Conservation (phyloP, 768 basidiomycete species). For the Suillus weaverae region DNA sequence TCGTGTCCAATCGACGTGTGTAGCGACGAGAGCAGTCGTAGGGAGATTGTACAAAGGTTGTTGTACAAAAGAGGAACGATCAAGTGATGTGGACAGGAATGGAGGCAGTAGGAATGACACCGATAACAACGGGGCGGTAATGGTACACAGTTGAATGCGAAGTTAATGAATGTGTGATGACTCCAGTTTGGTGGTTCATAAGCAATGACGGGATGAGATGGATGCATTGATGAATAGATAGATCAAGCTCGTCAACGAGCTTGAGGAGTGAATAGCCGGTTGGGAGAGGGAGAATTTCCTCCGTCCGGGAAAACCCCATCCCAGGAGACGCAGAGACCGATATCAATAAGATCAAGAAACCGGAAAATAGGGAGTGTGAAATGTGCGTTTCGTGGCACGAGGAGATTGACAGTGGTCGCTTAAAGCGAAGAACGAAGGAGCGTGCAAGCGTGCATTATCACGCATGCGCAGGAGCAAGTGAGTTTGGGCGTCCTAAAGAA, state of each 20-base stretch:
- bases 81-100: background rate
- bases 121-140: background rate
- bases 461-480: constrained; percentile 12
- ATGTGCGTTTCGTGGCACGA: constrained; percentile 1
- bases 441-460: background rate
- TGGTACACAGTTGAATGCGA: background rate
- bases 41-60: background rate
- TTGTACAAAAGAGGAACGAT: background rate
- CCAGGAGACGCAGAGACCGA: background rate
- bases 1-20: too few species aligned
- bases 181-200: background rate
- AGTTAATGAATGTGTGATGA: constrained; percentile 5
- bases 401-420: background rate
- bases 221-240: constrained; percentile 3
- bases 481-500: background rate
- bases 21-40: too few species aligned
- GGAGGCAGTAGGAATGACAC: constrained; percentile 3
- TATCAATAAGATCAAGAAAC: background rate
- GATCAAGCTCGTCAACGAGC: constrained; percentile 1
- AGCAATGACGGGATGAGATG: constrained; percentile 4
- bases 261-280: constrained; percentile 7
- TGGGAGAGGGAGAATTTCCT: constrained; percentile 5
- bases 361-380: background rate
- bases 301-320: background rate
- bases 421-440: background rate